Evolutionary conservation across 139 green algal species (phyloP).

Genomic region (Penium margaritaceum): DNA sequence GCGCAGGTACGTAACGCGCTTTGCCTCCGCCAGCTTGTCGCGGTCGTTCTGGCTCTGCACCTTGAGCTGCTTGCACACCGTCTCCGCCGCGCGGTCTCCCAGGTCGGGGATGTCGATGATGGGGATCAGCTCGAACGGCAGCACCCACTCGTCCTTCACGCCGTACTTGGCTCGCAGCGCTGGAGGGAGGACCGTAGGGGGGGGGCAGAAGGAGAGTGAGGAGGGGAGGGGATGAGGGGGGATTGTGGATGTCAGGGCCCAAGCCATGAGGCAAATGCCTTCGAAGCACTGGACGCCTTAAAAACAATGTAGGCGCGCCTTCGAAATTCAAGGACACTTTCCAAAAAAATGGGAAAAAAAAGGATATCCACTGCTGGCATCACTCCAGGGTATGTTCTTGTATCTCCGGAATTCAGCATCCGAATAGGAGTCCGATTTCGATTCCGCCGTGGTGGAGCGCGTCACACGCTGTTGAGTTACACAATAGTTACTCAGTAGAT

Average conservation of each 20-base stretch:
- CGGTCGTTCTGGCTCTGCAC: conserved; percentile 88
- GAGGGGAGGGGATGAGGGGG: neutral
- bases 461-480: too few relatives aligned
- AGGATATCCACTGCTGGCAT: neutral
- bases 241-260: neutral
- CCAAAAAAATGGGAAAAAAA: too few relatives aligned
- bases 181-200: too few relatives aligned
- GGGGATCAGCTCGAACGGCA: conserved; percentile 88
- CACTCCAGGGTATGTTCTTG: too few relatives aligned
- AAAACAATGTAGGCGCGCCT: too few relatives aligned
- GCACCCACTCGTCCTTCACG: conserved; percentile 87
- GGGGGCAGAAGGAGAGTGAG: neutral
- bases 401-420: too few relatives aligned
- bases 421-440: too few relatives aligned
- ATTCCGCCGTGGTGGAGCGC: too few relatives aligned
- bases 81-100: conserved; percentile 67
- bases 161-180: conserved; percentile 84
- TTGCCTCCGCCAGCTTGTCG: conserved; percentile 90
- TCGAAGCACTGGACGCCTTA: neutral
- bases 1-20: conserved; percentile 76
- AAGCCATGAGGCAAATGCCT: neutral
- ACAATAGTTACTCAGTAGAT: too few relatives aligned
- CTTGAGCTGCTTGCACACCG: conserved; percentile 83
- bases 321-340: too few relatives aligned
- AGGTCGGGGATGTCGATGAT: conserved; percentile 95